These are phyloP conservation scores for Collybiopsis confluens DNA, from an alignment of 768 basidiomycete genomes.

Conservation along the genomic window DNA sequence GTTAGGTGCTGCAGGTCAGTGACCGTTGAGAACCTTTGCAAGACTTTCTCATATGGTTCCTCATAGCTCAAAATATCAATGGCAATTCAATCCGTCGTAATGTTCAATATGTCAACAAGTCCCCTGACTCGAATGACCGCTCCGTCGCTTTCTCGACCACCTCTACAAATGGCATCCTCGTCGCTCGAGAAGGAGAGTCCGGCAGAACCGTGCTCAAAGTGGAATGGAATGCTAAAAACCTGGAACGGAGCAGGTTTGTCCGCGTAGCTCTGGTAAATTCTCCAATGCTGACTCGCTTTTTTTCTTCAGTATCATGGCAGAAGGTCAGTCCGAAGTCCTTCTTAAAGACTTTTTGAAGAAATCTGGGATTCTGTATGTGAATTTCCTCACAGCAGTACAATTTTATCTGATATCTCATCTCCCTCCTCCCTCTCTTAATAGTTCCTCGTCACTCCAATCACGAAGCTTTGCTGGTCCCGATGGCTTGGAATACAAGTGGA, in stretches of 20 bases:
- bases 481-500: conserved; percentile 14
- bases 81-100: background rate
- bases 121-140: conserved; percentile 9
- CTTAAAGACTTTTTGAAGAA: conserved; percentile 12
- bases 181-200: background rate
- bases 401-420: background rate
- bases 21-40: too few relatives aligned
- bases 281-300: too few relatives aligned
- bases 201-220: background rate
- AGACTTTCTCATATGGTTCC: background rate
- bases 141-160: conserved; percentile 8
- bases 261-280: background rate
- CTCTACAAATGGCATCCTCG: background rate
- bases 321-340: background rate
- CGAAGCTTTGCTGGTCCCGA: conserved; percentile 11
- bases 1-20: background rate
- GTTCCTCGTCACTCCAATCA: too few relatives aligned
- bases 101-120: conserved; percentile 12
- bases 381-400: background rate
- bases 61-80: background rate
- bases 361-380: conserved; percentile 5
- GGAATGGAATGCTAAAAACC: conserved; percentile 2
- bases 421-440: too few relatives aligned
- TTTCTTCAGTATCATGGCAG: conserved; percentile 2
- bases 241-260: conserved; percentile 12